These are phyloP conservation scores for Phytophthora tentaculata DNA, from an alignment of 352 stramenopile species.

Conservation along the genomic window DNA sequence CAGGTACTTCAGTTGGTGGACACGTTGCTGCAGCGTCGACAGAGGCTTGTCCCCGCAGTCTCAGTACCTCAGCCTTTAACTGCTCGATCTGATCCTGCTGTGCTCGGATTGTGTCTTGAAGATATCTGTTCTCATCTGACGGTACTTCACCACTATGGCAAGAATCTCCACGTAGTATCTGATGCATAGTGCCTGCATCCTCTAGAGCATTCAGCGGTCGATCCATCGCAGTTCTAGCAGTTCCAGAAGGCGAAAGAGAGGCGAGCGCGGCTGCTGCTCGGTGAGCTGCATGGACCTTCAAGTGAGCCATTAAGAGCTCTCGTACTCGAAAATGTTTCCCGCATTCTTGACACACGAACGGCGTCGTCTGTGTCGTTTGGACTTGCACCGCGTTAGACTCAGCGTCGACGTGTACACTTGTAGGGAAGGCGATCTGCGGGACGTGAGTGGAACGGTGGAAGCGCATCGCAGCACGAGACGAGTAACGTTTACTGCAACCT, in stretches of 20 bases:
- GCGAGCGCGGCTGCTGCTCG: slow-evolving; percentile 21
- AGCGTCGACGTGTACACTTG: neutral
- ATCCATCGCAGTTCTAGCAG: slow-evolving; percentile 13
- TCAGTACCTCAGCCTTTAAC: slow-evolving; percentile 45
- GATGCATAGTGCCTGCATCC: neutral
- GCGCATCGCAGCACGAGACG: slow-evolving; percentile 65
- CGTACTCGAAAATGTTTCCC: slow-evolving; percentile 40
- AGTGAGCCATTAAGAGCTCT: slow-evolving; percentile 39
- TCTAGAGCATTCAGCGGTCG: slow-evolving; percentile 4
- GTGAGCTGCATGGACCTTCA: slow-evolving; percentile 27
- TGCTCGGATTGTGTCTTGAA: slow-evolving; percentile 48
- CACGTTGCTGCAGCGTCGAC: slow-evolving; percentile 10
- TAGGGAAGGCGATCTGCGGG: slow-evolving; percentile 6
- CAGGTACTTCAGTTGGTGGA: slow-evolving; percentile 4
- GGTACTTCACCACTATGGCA: neutral
- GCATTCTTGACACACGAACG: slow-evolving; percentile 35
- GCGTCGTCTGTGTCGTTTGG: neutral
- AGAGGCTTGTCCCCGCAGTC: slow-evolving; percentile 30
- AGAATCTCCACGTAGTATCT: slow-evolving; percentile 1
- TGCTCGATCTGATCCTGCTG: slow-evolving; percentile 57
- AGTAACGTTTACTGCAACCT: slow-evolving; percentile 70
- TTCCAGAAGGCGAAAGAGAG: slow-evolving; percentile 18
- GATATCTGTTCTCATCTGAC: slow-evolving; percentile 21
- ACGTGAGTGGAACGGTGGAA: slow-evolving; percentile 58
- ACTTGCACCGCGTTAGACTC: slow-evolving; percentile 6